These are phyloP conservation scores for Nymphaea thermarum DNA, from an alignment of 164 flowering plant species.

Conservation along the genomic window DNA sequence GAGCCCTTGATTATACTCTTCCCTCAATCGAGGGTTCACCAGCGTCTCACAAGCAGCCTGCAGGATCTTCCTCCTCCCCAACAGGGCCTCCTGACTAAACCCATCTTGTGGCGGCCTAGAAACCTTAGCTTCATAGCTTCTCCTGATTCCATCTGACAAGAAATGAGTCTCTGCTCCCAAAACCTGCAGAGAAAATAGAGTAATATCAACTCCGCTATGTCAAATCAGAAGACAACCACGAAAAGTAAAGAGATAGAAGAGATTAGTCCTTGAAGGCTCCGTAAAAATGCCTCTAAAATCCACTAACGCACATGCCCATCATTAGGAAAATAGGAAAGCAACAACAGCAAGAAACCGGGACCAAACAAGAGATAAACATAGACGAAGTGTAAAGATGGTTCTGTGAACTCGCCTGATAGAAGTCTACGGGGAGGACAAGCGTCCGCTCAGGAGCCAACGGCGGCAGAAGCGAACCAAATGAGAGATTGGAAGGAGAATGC, in stretches of 20 bases:
- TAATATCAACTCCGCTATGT: not conserved
- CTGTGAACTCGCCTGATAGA: slow-evolving; percentile 38
- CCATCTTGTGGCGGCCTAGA: slow-evolving; percentile 80
- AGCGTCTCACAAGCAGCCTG: slow-evolving; percentile 92
- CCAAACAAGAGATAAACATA: not conserved
- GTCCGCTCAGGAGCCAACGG: slow-evolving; percentile 28
- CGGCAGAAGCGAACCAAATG: slow-evolving; percentile 20
- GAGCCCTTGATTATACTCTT: slow-evolving; percentile 75
- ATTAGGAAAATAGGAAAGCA: not conserved
- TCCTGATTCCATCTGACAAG: slow-evolving; percentile 73
- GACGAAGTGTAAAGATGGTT: not conserved
- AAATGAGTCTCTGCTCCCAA: slow-evolving; percentile 83
- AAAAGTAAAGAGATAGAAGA: not conserved
- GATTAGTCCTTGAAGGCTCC: not conserved
- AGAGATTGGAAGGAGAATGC: not conserved
- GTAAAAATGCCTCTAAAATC: not conserved
- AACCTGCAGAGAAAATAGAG: slow-evolving; percentile 9
- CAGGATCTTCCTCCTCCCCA: slow-evolving; percentile 70
- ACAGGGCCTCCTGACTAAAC: slow-evolving; percentile 62
- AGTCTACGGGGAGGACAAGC: slow-evolving; percentile 65
- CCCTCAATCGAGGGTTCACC: slow-evolving; percentile 36
- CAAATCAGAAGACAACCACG: not conserved
- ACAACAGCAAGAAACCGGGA: not conserved
- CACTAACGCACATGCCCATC: not conserved
- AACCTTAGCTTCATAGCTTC: slow-evolving; percentile 77